Evolutionary conservation across 306 rosid species (phyloP).

Genomic region (Quercus engelmannii): DNA sequence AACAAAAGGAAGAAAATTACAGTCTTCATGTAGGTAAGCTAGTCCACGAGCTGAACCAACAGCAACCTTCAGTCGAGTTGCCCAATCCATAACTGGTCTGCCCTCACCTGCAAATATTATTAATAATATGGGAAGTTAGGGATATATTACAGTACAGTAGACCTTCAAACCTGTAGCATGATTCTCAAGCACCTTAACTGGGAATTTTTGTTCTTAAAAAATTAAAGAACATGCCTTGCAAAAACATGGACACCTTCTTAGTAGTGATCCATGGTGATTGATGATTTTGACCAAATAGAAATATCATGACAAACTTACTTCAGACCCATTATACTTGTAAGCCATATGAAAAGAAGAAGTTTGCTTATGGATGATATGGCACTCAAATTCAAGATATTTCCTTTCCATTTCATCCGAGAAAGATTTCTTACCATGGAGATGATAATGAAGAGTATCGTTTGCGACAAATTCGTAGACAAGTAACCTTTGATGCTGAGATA

Average conservation of each 20-base stretch:
- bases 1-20: slow-evolving; percentile 45
- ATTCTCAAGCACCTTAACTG: neutral
- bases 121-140: slow-evolving; percentile 14
- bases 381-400: neutral
- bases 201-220: neutral
- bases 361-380: neutral
- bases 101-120: slow-evolving; percentile 43
- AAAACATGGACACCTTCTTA: neutral
- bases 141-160: neutral
- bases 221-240: neutral
- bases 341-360: neutral
- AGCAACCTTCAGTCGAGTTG: slow-evolving; percentile 81
- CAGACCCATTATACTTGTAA: neutral
- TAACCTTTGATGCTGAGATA: slow-evolving; percentile 82
- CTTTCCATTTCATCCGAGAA: slow-evolving; percentile 17
- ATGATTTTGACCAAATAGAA: neutral
- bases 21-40: slow-evolving; percentile 95
- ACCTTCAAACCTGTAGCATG: slow-evolving; percentile 12
- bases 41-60: slow-evolving; percentile 97
- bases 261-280: neutral
- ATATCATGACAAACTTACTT: neutral
- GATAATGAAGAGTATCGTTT: slow-evolving; percentile 82
- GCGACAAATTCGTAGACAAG: slow-evolving; percentile 85
- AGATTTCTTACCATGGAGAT: slow-evolving; percentile 82
- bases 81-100: slow-evolving; percentile 71